Conservation (phyloP, 371 early-diverging fungal species). For the Nosema muscidifuracis region DNA sequence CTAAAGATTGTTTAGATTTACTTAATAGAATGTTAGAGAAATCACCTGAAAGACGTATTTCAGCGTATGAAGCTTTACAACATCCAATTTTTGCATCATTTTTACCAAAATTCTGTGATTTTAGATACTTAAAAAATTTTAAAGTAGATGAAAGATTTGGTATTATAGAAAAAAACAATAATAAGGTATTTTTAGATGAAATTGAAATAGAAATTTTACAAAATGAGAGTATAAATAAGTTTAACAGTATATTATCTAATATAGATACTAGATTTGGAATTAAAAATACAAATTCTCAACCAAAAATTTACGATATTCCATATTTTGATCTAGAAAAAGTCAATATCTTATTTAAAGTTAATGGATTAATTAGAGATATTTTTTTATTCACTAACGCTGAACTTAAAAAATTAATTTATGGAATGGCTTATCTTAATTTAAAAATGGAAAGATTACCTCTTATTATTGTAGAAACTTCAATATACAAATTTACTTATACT, state of each 20-base stretch:
- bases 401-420: slow-evolving; percentile 4
- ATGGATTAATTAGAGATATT: not conserved
- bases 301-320: not conserved
- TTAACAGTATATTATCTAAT: not conserved
- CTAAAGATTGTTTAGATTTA: not conserved
- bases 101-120: slow-evolving; percentile 22
- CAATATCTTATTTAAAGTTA: not conserved
- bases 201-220: not conserved
- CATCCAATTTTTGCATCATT: slow-evolving; percentile 10
- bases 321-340: not conserved
- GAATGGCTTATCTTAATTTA: slow-evolving; percentile 11
- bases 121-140: slow-evolving; percentile 8
- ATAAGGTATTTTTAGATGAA: slow-evolving; percentile 1
- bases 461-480: slow-evolving; percentile 8
- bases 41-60: not conserved
- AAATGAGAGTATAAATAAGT: not conserved
- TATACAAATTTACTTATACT: slow-evolving; percentile 5
- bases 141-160: slow-evolving; percentile 10
- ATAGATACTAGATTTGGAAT: no score
- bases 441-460: slow-evolving; percentile 7
- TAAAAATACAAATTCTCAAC: no score
- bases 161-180: not conserved
- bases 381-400: slow-evolving; percentile 13
- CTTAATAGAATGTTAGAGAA: slow-evolving; percentile 10
- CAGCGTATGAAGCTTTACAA: slow-evolving; percentile 16